phyloP scores from a whole-genome alignment of 169 alveolate genomes.

The Plasmodium fragile region DNA sequence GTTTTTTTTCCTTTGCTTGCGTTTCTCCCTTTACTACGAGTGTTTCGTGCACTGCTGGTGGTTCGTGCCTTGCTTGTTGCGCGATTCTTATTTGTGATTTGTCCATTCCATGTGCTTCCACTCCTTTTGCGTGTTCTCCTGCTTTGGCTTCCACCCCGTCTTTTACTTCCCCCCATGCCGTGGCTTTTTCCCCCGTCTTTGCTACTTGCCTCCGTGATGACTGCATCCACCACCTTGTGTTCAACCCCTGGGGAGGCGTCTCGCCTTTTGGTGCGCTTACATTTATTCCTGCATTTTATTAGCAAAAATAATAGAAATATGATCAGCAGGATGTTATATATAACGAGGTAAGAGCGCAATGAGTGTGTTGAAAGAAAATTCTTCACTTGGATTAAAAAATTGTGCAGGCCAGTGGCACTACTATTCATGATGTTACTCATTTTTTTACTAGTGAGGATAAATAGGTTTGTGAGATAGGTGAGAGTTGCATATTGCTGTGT shows the following conservation, averaged over 20 bases:
- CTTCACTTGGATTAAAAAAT: background rate
- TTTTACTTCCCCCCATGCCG: background rate
- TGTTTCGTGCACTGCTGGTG: background rate
- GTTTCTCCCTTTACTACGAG: background rate
- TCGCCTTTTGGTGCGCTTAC: background rate
- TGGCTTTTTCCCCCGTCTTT: background rate
- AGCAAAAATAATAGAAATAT: constrained; percentile 22
- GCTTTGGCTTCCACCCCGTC: background rate
- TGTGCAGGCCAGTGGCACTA: background rate
- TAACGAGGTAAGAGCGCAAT: background rate
- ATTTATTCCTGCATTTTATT: background rate
- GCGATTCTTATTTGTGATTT: background rate
- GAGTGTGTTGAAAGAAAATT: background rate
- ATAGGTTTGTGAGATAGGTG: background rate
- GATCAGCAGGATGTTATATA: background rate
- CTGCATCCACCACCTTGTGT: background rate
- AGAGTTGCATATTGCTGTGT: background rate
- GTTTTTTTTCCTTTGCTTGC: background rate
- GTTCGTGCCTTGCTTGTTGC: background rate
- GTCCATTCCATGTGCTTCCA: background rate
- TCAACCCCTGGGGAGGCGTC: background rate
- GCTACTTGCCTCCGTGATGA: background rate
- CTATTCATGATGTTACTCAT: background rate
- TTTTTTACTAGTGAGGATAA: constrained; percentile 23
- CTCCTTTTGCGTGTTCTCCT: background rate